A percentile compares a stretch with the other conserved stretches of the same genome.
These are phyloP conservation scores for Vaccinium macrocarpon DNA, from an alignment of 148 eudicot genomes.

Conservation along the genomic window DNA sequence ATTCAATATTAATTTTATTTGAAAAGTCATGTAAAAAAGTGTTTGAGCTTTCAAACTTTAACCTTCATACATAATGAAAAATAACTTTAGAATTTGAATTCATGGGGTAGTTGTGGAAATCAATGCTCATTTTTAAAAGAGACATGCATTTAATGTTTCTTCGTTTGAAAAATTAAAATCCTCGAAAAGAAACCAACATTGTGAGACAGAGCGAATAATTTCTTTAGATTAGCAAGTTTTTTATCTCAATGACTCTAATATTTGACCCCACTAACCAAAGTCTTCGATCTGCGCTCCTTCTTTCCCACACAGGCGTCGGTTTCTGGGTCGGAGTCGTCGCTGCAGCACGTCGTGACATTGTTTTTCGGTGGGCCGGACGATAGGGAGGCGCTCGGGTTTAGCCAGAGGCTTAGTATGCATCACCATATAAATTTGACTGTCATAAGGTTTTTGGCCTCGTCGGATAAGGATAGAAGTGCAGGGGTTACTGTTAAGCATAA, in stretches of 20 bases:
- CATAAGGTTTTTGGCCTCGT: constrained; percentile 53
- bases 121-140: neutral
- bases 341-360: constrained; percentile 68
- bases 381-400: constrained; percentile 81
- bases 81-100: too few species aligned
- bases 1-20: too few species aligned
- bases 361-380: constrained; percentile 97
- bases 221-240: neutral
- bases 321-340: constrained; percentile 40
- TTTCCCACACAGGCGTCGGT: constrained; percentile 10
- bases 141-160: neutral
- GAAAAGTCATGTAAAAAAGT: neutral
- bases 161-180: neutral
- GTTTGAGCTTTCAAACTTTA: too few species aligned
- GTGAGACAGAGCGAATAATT: neutral
- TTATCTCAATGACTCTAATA: neutral
- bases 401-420: constrained; percentile 66
- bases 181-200: neutral
- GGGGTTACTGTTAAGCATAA: constrained; percentile 51
- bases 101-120: neutral
- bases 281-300: neutral
- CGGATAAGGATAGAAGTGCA: constrained; percentile 28
- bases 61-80: neutral
- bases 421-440: constrained; percentile 65
- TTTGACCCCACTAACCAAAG: neutral